Evolutionary conservation across 139 green algal genomes (phyloP).

Genomic region (Tetraselmis striata): DNA sequence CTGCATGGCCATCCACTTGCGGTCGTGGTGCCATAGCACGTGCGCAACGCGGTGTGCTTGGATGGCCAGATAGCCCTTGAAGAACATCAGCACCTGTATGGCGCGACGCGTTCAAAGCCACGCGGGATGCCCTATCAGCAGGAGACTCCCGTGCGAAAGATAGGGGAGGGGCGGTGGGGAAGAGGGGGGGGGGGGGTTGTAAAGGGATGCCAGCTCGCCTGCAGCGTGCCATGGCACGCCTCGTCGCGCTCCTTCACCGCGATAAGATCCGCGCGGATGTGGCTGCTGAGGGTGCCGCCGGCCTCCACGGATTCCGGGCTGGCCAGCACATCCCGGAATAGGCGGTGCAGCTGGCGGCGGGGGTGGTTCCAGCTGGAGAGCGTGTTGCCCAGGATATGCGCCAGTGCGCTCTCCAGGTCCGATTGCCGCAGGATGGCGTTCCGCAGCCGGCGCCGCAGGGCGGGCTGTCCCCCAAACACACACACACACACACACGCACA

Average conservation of each 20-base stretch:
- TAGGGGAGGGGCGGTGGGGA: too few species aligned
- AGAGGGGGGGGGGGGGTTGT: too few species aligned
- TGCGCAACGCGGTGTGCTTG: constrained; percentile 41
- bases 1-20: constrained; percentile 24
- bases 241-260: constrained; percentile 41
- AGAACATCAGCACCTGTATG: constrained; percentile 34
- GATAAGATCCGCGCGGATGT: constrained; percentile 22
- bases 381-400: constrained; percentile 15
- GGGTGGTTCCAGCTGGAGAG: not conserved
- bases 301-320: not conserved
- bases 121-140: not conserved
- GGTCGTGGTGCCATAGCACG: constrained; percentile 27
- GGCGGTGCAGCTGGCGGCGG: not conserved
- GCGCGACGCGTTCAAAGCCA: not conserved
- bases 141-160: too few species aligned
- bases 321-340: constrained; percentile 3
- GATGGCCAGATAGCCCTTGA: constrained; percentile 47
- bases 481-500: too few species aligned
- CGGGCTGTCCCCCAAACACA: too few species aligned
- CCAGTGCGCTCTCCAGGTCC: constrained; percentile 3
- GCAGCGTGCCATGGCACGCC: constrained; percentile 34
- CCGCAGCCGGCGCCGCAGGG: not conserved
- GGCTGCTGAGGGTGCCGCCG: not conserved
- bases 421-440: constrained; percentile 5
- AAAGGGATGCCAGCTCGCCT: not conserved